Base-by-base conservation (phyloP, 169 alveolate species). In the Amoebophrya sp. region DNA sequence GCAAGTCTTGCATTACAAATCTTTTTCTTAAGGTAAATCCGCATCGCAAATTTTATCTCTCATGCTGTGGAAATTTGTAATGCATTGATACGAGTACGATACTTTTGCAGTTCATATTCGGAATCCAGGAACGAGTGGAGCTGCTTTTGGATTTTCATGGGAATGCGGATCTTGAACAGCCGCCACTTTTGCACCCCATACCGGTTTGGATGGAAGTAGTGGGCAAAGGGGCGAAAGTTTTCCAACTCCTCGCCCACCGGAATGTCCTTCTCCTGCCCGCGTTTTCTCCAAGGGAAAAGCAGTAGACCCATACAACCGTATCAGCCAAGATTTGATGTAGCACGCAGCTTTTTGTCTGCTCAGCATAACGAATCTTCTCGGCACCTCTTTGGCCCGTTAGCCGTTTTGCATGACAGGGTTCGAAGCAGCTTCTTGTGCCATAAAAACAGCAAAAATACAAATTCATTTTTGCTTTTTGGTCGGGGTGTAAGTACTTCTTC, bases 101-200 rank as follows among this genome's bases (percentile, higher is more conserved):
- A n/a, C n/a, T n/a, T n/a, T n/a, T n/a, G n/a, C n/a, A n/a, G n/a
- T n/a, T n/a, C n/a, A n/a, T n/a, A n/a, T n/a, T n/a, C n/a, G n/a
- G 7, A 7, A 18, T 47, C 66, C 66, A 66, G 83, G 32, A 66
- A 66, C 32, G 7, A 1, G 83, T 66, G 83, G 38, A 66, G 35
- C 18, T 66, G 83, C 83, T 66, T 66, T n/a, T 66, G 83, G 38
- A 66, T 25, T 25, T 66, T 66, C 83, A 66, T 18, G 32, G 83
- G 83, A 25, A 66, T 66, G 38, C 83, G 83, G 35, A 66, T 66
- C 35, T 66, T 66, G 83, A 66, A 66, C 83, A 66, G 35, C 32
- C 83, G 83, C 83, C 83, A 66, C 35, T 66, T 66, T n/a, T 66
- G 83, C 83, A 66, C 83, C 35, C 83, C 83, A 25, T 66, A 66